phyloP scores from a whole-genome alignment of 306 rosid species.

The Acacia acuminata region DNA sequence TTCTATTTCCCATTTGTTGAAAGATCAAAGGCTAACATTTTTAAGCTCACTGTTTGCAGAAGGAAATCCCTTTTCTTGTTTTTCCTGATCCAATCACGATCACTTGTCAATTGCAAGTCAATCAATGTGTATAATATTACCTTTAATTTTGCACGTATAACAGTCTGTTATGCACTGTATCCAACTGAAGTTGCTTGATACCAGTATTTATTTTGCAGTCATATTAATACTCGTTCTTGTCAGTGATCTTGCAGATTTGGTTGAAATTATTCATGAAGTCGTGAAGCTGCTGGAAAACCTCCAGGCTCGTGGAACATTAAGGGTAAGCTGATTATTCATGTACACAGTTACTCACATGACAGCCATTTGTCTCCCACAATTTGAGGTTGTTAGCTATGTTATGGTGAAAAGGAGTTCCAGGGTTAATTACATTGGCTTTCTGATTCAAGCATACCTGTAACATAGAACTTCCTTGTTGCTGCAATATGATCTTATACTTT shows the following conservation, averaged over 20 bases:
- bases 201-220: slow-evolving; percentile 14
- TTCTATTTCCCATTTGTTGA: slow-evolving; percentile 8
- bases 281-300: slow-evolving; percentile 75
- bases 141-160: not conserved
- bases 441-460: not conserved
- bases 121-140: not conserved
- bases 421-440: not conserved
- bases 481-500: not conserved
- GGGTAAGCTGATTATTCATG: slow-evolving; percentile 52
- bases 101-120: slow-evolving; percentile 2
- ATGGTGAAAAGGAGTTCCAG: not conserved
- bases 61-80: not conserved
- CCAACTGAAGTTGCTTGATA: slow-evolving; percentile 6
- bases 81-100: not conserved
- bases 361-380: not conserved
- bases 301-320: slow-evolving; percentile 82
- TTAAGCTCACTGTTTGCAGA: not conserved
- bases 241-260: slow-evolving; percentile 90
- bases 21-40: slow-evolving; percentile 4
- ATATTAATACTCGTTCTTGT: slow-evolving; percentile 31
- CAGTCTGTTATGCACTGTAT: slow-evolving; percentile 4
- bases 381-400: not conserved
- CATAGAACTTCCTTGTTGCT: not conserved
- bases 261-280: slow-evolving; percentile 77
- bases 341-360: not conserved